Percentiles rank a stretch among this genome's conserved stretches.
Evolutionary conservation across 345 rosid species (phyloP).

Genomic region (Carallia brachiata): DNA sequence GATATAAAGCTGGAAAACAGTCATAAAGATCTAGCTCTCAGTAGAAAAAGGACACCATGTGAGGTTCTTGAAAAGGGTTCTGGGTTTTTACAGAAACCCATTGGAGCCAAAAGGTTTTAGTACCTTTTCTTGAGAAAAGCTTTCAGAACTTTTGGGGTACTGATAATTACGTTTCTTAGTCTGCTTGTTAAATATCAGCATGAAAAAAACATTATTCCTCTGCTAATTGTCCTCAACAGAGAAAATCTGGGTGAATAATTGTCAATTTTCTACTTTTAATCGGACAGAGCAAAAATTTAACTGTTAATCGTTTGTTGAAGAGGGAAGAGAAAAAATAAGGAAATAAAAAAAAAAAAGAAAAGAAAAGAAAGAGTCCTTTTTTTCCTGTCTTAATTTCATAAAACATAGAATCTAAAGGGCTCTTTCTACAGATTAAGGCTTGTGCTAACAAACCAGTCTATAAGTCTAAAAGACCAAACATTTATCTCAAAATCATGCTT

Average conservation of each 20-base stretch:
- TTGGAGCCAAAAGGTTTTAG: background rate
- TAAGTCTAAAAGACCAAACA: no score
- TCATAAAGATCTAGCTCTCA: background rate
- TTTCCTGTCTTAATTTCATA: no score
- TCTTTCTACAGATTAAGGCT: no score
- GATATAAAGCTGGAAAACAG: background rate
- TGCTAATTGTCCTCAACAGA: background rate
- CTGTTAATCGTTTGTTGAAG: no score
- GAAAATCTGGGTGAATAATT: background rate
- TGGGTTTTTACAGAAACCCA: background rate
- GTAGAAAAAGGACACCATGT: background rate
- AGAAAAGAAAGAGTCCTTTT: no score
- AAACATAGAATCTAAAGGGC: no score
- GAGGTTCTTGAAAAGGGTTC: background rate
- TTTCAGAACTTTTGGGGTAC: slow-evolving; percentile 4
- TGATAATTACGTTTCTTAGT: slow-evolving; percentile 3
- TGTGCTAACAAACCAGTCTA: no score
- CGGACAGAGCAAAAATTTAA: background rate
- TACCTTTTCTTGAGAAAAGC: slow-evolving; percentile 21
- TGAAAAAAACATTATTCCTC: background rate
- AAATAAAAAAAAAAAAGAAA: no score
- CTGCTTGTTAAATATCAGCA: background rate
- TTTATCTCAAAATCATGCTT: no score
- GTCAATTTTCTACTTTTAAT: background rate
- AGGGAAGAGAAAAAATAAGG: no score